Percentiles rank a stretch among this genome's conserved stretches.
Evolutionary conservation across 164 flowering plant genomes (phyloP).

Genomic region (Chimonanthus praecox): DNA sequence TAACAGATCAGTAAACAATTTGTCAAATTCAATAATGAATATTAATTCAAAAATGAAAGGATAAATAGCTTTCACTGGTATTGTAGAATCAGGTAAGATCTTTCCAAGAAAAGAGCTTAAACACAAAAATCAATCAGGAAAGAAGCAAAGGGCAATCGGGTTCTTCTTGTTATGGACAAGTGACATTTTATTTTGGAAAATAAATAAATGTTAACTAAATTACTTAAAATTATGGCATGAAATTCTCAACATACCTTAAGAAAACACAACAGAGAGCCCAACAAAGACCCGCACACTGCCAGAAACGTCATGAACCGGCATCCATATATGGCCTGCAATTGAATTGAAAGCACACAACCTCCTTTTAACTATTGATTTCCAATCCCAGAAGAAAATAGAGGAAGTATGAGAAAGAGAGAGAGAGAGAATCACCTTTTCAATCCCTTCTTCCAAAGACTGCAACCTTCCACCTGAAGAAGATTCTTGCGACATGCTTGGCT

Average conservation of each 20-base stretch:
- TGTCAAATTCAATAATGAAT: too few relatives aligned
- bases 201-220: too few relatives aligned
- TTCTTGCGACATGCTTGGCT: background rate
- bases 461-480: background rate
- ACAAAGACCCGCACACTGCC: slow-evolving; percentile 63
- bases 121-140: too few relatives aligned
- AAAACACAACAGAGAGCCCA: slow-evolving; percentile 74
- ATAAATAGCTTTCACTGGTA: too few relatives aligned
- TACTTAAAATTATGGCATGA: background rate
- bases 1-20: too few relatives aligned
- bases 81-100: too few relatives aligned
- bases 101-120: too few relatives aligned
- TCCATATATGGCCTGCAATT: slow-evolving; percentile 50
- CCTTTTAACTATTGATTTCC: background rate
- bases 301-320: slow-evolving; percentile 64
- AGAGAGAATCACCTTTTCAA: slow-evolving; percentile 17
- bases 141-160: too few relatives aligned
- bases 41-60: too few relatives aligned
- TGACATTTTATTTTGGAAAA: too few relatives aligned
- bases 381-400: background rate
- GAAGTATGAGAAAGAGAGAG: background rate
- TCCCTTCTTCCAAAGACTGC: slow-evolving; percentile 10
- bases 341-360: background rate
- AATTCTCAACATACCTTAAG: slow-evolving; percentile 39
- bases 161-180: too few relatives aligned